Evolutionary conservation across 495 filamentous ascomycete genomes (phyloP).

Genomic region (Penicillium daleae): DNA sequence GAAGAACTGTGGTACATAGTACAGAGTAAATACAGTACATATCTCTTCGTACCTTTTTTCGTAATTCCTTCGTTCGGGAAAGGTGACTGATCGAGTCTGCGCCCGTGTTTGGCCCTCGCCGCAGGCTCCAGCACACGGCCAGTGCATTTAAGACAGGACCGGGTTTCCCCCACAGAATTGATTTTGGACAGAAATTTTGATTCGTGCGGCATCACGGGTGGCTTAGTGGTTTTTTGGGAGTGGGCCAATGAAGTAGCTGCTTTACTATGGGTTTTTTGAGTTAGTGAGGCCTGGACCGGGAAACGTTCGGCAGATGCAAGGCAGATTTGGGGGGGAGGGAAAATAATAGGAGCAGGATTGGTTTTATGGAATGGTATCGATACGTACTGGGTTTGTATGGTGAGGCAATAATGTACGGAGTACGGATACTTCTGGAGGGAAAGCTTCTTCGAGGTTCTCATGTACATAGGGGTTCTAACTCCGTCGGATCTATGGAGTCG

Average conservation of each 20-base stretch:
- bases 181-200: slow-evolving; percentile 18
- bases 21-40: background rate
- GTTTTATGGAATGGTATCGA: background rate
- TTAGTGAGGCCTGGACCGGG: slow-evolving; percentile 27
- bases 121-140: slow-evolving; percentile 34
- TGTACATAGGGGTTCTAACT: too few species aligned
- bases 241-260: slow-evolving; percentile 13
- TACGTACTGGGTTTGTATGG: background rate
- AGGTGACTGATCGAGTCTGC: slow-evolving; percentile 30
- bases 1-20: background rate
- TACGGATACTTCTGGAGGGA: too few species aligned
- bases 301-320: slow-evolving; percentile 31
- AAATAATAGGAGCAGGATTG: background rate
- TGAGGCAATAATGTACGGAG: too few species aligned
- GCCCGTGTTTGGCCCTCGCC: slow-evolving; percentile 18
- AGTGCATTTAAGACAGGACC: slow-evolving; percentile 35
- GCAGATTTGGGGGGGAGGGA: slow-evolving; percentile 9
- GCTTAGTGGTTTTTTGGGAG: slow-evolving; percentile 15
- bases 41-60: background rate
- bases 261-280: slow-evolving; percentile 8
- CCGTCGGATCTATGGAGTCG: background rate
- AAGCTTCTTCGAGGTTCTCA: background rate
- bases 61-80: background rate
- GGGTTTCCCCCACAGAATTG: slow-evolving; percentile 27
- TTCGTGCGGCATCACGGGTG: slow-evolving; percentile 25